phyloP scores from a whole-genome alignment of 176 grass and related monocot genomes.

The Dactylis glomerata region DNA sequence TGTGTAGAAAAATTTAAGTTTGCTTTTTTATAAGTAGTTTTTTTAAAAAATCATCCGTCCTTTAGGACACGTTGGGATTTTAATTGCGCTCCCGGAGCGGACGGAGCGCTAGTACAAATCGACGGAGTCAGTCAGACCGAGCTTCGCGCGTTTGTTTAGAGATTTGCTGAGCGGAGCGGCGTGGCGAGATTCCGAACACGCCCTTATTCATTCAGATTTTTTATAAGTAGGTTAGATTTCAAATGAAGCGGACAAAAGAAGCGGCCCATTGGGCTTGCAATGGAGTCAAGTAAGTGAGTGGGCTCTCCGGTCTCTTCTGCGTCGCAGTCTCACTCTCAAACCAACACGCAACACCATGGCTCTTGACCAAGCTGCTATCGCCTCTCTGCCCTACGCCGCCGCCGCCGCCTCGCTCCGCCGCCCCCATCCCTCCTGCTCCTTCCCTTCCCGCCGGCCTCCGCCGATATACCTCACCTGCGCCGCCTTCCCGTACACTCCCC shows the following conservation, averaged over 20 bases:
- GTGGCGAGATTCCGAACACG: too few relatives aligned
- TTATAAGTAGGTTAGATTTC: too few relatives aligned
- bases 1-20: too few relatives aligned
- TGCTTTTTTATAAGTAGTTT: too few relatives aligned
- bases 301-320: not conserved
- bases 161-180: too few relatives aligned
- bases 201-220: too few relatives aligned
- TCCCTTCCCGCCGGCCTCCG: not conserved
- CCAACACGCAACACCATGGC: not conserved
- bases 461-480: conserved; percentile 8
- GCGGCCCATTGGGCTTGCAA: not conserved
- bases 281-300: not conserved
- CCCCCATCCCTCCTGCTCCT: not conserved
- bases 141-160: too few relatives aligned
- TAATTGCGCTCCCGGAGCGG: too few relatives aligned
- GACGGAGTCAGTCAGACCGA: too few relatives aligned
- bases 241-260: not conserved
- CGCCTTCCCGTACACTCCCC: not conserved
- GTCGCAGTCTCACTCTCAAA: not conserved
- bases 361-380: not conserved
- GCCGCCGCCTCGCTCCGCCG: not conserved
- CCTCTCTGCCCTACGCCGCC: not conserved
- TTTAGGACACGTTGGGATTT: too few relatives aligned
- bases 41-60: too few relatives aligned
- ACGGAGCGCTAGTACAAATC: too few relatives aligned